Evolutionary conservation across 306 rosid species (phyloP), one percentile per base, ranked within the genome.

Genomic region (Malus sylvestris): DNA sequence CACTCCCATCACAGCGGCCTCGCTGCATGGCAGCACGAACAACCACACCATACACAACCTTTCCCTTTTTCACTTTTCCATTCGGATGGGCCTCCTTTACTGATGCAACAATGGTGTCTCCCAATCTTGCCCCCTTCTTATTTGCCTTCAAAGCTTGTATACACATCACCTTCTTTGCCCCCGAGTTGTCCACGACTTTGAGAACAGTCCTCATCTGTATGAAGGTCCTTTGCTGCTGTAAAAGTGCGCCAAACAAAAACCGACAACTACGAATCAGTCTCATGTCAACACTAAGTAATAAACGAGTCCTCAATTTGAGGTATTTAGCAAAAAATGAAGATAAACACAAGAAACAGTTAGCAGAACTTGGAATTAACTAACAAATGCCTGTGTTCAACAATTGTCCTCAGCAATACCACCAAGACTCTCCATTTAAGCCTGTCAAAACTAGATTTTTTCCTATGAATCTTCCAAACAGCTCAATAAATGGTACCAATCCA

Each of bases 141-240:
- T 81, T 89, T 70, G 95, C 98, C 80, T 90, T 88, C 88, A 94
- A 76, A 16, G 98, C 89, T 76, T 90, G 96, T 70, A 90, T 92
- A 87, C 96, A 94, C 98, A 90, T 94, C 79, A 94, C 96, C 86
- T 89, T 92, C 74, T 92, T 91, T 3, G 95, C 97, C 38, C 93
- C 97, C 0, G 95, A 92, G 66, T 94, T 94, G 77, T 94, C 98
- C 57, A 88, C 96, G 49, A 94, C 98, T 89, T 94, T 90, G 70
- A 94, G 96, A 75, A 92, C 89, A 18, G 96, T 94, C 77, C 98
- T 84, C 97, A 94, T 92, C 81, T 94, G 97, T 57, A 92, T 88
- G 87, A 94, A 94, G 60, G 87, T 89, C 64, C 97, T 90, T 40
- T 68, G 93, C 73, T 90, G 96, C 95, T 92, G 89, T 71, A 80